phyloP scores from a whole-genome alignment of 352 stramenopile genomes.

The Pythium brachiatum region DNA sequence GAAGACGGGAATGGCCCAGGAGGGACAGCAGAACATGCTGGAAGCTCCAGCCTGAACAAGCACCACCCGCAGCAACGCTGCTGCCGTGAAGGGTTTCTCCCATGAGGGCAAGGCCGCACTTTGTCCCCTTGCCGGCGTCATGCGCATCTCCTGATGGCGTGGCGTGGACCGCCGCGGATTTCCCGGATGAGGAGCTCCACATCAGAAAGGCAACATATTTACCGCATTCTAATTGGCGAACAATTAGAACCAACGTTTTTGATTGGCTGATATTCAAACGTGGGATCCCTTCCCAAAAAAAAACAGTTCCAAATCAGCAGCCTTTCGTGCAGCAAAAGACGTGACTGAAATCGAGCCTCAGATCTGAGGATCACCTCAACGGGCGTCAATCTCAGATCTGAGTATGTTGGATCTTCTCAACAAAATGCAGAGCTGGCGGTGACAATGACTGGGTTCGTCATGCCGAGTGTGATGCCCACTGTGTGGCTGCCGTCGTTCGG shows the following conservation, averaged over 20 bases:
- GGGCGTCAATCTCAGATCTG: too few species aligned
- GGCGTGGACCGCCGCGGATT: not conserved
- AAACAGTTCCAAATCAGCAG: not conserved
- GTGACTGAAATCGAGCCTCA: not conserved
- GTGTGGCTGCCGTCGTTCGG: slow-evolving; percentile 9
- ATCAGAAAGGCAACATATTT: not conserved
- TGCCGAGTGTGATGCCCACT: not conserved
- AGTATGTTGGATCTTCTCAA: too few species aligned
- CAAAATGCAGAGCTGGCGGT: too few species aligned
- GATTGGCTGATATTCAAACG: not conserved
- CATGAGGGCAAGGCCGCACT: too few species aligned
- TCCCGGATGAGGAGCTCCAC: not conserved
- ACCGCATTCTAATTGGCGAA: not conserved
- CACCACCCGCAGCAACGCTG: too few species aligned
- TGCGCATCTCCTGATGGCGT: not conserved
- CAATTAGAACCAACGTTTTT: not conserved
- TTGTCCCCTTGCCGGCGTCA: not conserved
- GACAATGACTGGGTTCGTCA: too few species aligned
- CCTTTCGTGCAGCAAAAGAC: not conserved
- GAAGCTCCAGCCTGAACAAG: too few species aligned
- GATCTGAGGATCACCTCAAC: too few species aligned
- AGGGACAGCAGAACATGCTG: too few species aligned
- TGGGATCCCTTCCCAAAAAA: not conserved
- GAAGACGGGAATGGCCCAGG: not conserved
- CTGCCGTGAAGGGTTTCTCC: too few species aligned